A percentile compares a stretch with the other conserved stretches of the same genome.
phyloP scores from a whole-genome alignment of 768 basidiomycete genomes.

The Calocera viscosa region DNA sequence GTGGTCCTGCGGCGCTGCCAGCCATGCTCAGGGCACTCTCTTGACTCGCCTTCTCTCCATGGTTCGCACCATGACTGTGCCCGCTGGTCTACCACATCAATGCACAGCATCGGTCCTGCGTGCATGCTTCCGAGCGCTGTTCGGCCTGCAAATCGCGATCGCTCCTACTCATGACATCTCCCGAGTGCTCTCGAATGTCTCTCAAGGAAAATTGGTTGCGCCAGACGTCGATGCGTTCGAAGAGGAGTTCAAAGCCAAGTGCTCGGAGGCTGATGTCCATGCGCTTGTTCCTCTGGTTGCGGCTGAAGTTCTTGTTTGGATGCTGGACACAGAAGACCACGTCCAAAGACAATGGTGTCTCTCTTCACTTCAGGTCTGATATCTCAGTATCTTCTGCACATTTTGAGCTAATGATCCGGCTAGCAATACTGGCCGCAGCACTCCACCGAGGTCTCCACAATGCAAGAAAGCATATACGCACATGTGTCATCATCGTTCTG shows the following conservation, averaged over 20 bases:
- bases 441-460: neutral
- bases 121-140: neutral
- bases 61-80: neutral
- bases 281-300: neutral
- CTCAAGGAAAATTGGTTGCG: neutral
- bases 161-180: neutral
- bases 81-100: neutral
- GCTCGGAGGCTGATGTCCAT: neutral
- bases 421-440: neutral
- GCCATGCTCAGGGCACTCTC: neutral
- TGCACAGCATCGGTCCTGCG: neutral
- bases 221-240: neutral
- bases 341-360: neutral
- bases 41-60: neutral
- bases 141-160: neutral
- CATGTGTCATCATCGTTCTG: neutral
- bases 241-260: neutral
- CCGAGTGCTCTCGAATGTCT: neutral
- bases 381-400: neutral
- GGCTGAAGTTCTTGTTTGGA: neutral
- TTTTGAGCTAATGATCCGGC: neutral
- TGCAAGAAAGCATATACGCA: neutral
- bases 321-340: conserved; percentile 1
- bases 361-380: neutral
- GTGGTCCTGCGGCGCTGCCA: neutral